phyloP scores from a whole-genome alignment of 2,329 filamentous ascomycete genomes.

The Aspergillus niger region DNA sequence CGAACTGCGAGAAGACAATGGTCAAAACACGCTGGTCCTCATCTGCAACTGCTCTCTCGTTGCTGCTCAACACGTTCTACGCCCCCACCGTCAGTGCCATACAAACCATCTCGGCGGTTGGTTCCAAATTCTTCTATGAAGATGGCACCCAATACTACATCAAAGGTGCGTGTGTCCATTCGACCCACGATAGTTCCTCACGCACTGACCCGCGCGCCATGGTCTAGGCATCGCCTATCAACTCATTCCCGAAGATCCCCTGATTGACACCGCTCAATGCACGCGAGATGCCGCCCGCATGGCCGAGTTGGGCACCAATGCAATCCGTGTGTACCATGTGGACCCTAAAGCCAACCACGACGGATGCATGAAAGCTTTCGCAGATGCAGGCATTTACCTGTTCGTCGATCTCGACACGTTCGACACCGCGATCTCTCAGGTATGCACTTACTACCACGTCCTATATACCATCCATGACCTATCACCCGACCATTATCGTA shows the following conservation, averaged over 20 bases:
- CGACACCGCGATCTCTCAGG: conserved; percentile 47
- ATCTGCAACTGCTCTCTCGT: conserved; percentile 4
- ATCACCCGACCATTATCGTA: neutral
- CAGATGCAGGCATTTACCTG: conserved; percentile 77
- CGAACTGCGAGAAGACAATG: neutral
- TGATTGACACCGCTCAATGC: conserved; percentile 76
- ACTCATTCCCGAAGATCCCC: conserved; percentile 69
- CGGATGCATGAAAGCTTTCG: conserved; percentile 79
- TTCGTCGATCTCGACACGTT: conserved; percentile 73
- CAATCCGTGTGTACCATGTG: conserved; percentile 87
- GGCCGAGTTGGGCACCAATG: conserved; percentile 77
- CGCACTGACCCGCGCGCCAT: conserved; percentile 10
- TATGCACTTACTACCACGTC: conserved; percentile 17
- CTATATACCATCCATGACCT: conserved; percentile 9
- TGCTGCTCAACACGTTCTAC: conserved; percentile 33
- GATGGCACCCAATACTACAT: conserved; percentile 82
- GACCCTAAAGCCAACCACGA: conserved; percentile 70
- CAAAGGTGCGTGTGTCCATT: conserved; percentile 61
- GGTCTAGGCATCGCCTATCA: conserved; percentile 70
- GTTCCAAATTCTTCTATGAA: conserved; percentile 82
- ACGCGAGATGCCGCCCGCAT: conserved; percentile 73
- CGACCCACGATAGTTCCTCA: neutral
- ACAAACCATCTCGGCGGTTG: conserved; percentile 61
- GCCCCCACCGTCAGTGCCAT: conserved; percentile 44
- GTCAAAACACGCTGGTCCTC: neutral